Percentiles rank a stretch among this genome's conserved stretches.
Evolutionary conservation across 169 alveolate genomes (phyloP).

Genomic region (Eimeria tenella): DNA sequence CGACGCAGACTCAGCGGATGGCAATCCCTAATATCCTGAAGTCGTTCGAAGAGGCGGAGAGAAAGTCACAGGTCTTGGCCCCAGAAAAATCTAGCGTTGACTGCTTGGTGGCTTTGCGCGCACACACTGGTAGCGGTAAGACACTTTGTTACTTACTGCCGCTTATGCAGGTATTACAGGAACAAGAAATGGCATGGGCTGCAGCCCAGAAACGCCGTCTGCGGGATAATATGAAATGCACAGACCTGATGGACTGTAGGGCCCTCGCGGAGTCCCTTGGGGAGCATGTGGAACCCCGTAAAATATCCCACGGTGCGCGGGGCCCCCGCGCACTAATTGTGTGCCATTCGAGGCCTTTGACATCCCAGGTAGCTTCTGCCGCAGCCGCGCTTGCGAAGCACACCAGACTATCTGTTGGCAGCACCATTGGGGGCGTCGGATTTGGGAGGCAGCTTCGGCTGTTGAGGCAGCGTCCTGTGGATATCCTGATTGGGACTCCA

Average conservation of each 20-base stretch:
- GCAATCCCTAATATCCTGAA: slow-evolving; percentile 28
- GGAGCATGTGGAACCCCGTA: not conserved
- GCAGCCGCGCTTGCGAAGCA: slow-evolving; percentile 68
- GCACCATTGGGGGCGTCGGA: slow-evolving; percentile 70
- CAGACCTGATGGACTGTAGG: slow-evolving; percentile 41
- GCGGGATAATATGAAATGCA: slow-evolving; percentile 10
- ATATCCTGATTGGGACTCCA: slow-evolving; percentile 75
- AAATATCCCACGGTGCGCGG: not conserved
- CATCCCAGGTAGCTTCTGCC: slow-evolving; percentile 55
- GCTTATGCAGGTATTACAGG: slow-evolving; percentile 78
- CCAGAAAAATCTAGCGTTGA: slow-evolving; percentile 17
- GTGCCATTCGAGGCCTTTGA: slow-evolving; percentile 62
- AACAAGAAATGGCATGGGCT: slow-evolving; percentile 46
- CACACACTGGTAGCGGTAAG: slow-evolving; percentile 92
- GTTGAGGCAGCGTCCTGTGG: slow-evolving; percentile 51
- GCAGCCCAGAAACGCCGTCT: slow-evolving; percentile 21
- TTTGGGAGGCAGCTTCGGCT: slow-evolving; percentile 62
- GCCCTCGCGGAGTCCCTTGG: slow-evolving; percentile 57
- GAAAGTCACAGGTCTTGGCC: not conserved
- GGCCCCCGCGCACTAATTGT: slow-evolving; percentile 70
- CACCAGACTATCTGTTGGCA: slow-evolving; percentile 59
- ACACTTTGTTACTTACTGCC: slow-evolving; percentile 92
- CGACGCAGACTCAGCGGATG: slow-evolving; percentile 56
- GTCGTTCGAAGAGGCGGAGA: not conserved
- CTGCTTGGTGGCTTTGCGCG: slow-evolving; percentile 57